phyloP scores from a whole-genome alignment of 805 yeast species.

The Candida arabinofermentans region DNA sequence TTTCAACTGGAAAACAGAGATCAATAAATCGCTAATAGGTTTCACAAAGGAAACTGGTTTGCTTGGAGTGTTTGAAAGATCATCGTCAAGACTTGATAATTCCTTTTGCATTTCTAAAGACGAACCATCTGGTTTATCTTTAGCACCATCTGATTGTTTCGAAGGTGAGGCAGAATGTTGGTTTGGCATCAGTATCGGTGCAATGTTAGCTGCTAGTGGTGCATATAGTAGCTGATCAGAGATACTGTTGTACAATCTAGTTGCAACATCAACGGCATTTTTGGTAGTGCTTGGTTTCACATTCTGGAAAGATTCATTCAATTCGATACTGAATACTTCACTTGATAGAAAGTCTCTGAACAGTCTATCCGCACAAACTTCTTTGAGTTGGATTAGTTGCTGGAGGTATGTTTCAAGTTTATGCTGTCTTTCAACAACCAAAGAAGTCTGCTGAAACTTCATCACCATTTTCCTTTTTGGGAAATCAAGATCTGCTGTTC shows the following conservation, averaged over 20 bases:
- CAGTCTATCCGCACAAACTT: constrained; percentile 67
- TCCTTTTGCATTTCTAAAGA: constrained; percentile 48
- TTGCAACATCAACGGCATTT: constrained; percentile 24
- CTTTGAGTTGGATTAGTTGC: constrained; percentile 53
- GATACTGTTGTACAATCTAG: constrained; percentile 30
- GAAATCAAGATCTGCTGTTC: constrained; percentile 45
- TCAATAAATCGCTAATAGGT: constrained; percentile 75
- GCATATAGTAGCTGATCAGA: constrained; percentile 22
- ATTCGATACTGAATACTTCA: constrained; percentile 45
- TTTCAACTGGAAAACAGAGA: constrained; percentile 62
- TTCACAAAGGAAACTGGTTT: constrained; percentile 55
- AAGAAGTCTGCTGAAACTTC: constrained; percentile 60
- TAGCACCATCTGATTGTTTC: neutral
- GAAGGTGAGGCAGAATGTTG: neutral
- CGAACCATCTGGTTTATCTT: constrained; percentile 9
- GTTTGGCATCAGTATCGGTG: neutral
- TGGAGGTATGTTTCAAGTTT: constrained; percentile 62
- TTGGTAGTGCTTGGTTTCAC: constrained; percentile 10
- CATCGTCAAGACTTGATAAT: constrained; percentile 47
- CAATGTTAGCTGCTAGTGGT: neutral
- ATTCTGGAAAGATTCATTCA: constrained; percentile 9
- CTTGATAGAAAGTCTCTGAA: constrained; percentile 77
- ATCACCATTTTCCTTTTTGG: constrained; percentile 66
- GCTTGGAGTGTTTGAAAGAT: constrained; percentile 10
- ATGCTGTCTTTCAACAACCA: constrained; percentile 59